Evolutionary conservation across 805 yeast species (phyloP), one percentile per base, ranked within the genome.

Genomic region (Cyberlindnera saturnus): DNA sequence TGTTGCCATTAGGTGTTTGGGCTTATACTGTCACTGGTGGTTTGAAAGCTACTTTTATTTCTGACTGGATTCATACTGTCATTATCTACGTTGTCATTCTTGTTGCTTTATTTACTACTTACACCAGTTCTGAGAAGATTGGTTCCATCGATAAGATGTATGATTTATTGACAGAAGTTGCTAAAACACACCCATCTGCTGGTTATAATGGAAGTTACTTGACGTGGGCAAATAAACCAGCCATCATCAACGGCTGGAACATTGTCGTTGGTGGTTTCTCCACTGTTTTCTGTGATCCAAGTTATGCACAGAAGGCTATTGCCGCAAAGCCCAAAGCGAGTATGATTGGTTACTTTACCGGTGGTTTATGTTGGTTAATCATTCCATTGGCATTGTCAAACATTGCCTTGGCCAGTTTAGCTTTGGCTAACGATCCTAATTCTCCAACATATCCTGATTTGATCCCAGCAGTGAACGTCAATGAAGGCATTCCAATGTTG

Each of bases 1-100:
- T 72, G 19, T 55, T 71, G 7, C 75, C 76, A 3, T 32, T 39
- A 11, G 31, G 31, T 30, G 41, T 39, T 19, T 26, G 16, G 17
- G n/a, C 20, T 15, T 34, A 28, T 29, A 40, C 42, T 32, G 34
- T 32, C 18, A 19, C 20, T 19, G 20, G 20, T 19, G 20, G 20
- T 19, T 19, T 19, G 20, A 19, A 19, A 19, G 20, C 20, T 4
- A 19, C 20, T 19, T 19, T 19, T 19, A 19, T 19, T 6, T 19
- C 20, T 19, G 20, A 19, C 6, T 19, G 20, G 20, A 19, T 19
- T 19, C 20, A 19, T 19, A 19, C 20, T 19, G 20, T 19, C 20
- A 19, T 19, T 19, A 19, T 19, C 20, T 19, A 19, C 20, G 20
- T 19, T 19, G 20, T 19, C 20, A 19, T 19, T 19, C 20, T 19